Conservation (phyloP, 1,284 basidiomycete genomes). For the Leccinum subrobustum region DNA sequence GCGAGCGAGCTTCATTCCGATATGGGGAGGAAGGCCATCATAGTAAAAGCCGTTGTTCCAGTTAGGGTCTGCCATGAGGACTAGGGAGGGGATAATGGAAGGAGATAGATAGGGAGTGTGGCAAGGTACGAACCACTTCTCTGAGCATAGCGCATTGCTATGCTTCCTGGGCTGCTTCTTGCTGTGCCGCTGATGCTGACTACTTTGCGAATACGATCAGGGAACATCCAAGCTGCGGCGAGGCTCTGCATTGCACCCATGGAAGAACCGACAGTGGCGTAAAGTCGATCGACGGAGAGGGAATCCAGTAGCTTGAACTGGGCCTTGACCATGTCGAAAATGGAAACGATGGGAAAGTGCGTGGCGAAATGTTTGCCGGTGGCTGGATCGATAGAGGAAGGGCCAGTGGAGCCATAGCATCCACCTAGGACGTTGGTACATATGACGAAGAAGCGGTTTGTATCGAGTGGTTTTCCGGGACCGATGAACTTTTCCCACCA, state of each 20-base stretch:
- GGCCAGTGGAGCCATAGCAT: conserved; percentile 96
- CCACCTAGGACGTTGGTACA: conserved; percentile 98
- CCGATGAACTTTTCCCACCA: conserved; percentile 99
- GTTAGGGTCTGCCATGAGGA: conserved; percentile 98
- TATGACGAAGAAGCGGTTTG: conserved; percentile 89
- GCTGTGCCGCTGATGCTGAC: conserved; percentile 95
- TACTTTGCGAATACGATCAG: conserved; percentile 84
- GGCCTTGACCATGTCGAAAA: conserved; percentile 97
- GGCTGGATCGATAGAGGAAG: conserved; percentile 73
- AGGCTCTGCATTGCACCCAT: conserved; percentile 99
- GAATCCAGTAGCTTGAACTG: conserved; percentile 89
- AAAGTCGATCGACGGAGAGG: conserved; percentile 82
- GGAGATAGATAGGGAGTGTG: not conserved
- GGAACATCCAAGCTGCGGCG: conserved; percentile 92
- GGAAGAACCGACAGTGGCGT: conserved; percentile 89
- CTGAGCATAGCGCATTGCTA: conserved; percentile 96
- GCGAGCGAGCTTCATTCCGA: conserved; percentile 97
- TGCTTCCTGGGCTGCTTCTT: conserved; percentile 84
- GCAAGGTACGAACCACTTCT: conserved; percentile 69
- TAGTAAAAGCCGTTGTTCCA: conserved; percentile 99
- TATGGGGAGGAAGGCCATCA: conserved; percentile 90
- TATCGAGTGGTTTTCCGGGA: conserved; percentile 92
- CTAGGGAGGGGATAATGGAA: conserved; percentile 41
- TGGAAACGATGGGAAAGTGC: conserved; percentile 85
- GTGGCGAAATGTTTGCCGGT: conserved; percentile 83